phyloP scores from a whole-genome alignment of 148 eudicot genomes.

The Silene latifolia region DNA sequence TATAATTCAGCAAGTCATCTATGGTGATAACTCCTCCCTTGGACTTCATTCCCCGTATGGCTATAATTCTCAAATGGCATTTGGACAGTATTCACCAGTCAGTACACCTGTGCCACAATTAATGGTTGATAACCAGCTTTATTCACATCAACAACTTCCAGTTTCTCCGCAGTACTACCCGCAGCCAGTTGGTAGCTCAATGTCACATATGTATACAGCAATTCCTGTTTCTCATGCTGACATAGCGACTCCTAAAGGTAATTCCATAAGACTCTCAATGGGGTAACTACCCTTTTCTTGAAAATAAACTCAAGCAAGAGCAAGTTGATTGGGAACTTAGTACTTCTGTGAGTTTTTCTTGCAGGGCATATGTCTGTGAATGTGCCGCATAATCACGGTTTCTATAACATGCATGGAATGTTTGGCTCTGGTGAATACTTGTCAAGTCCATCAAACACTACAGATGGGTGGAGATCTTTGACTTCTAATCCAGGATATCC shows the following conservation, averaged over 20 bases:
- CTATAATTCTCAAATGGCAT: conserved; percentile 76
- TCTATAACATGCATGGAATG: conserved; percentile 58
- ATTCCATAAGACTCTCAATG: background rate
- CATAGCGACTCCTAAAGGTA: conserved; percentile 56
- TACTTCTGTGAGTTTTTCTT: conserved; percentile 40
- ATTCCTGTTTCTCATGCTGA: conserved; percentile 66
- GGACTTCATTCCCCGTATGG: conserved; percentile 72
- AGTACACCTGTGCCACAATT: conserved; percentile 78
- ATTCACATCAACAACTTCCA: conserved; percentile 78
- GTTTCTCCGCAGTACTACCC: conserved; percentile 70
- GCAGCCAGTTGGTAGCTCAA: conserved; percentile 63
- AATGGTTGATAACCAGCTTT: conserved; percentile 83
- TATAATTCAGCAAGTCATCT: conserved; percentile 50
- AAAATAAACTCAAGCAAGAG: conserved; percentile 10
- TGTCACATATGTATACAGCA: conserved; percentile 66
- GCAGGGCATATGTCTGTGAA: conserved; percentile 59
- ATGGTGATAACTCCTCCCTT: conserved; percentile 72
- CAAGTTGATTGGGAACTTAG: conserved; percentile 28
- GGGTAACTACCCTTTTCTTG: background rate
- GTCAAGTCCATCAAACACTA: conserved; percentile 47
- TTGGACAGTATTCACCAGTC: conserved; percentile 86
- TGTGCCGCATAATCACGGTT: conserved; percentile 40
- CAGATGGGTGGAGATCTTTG: conserved; percentile 59
- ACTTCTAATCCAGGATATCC: conserved; percentile 60
- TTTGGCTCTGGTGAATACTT: conserved; percentile 59